Evolutionary conservation across 1,284 basidiomycete species (phyloP).

Genomic region (Malassezia sympodialis): DNA sequence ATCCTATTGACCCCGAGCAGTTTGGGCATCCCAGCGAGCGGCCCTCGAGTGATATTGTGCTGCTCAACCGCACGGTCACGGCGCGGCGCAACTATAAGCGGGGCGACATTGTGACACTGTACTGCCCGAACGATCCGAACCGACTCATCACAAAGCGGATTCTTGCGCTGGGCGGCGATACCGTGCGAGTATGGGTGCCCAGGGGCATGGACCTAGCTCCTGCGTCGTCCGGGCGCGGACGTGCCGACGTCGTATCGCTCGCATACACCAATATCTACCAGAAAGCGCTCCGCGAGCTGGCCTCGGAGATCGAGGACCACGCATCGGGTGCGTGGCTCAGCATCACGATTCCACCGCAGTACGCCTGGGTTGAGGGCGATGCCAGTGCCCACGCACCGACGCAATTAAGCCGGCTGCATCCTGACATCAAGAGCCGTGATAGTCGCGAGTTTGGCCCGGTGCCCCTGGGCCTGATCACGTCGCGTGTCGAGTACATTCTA

Average conservation of each 20-base stretch:
- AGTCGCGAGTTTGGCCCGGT: constrained; percentile 40
- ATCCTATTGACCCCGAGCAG: background rate
- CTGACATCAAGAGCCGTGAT: constrained; percentile 17
- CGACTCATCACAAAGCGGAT: constrained; percentile 53
- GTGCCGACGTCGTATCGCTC: constrained; percentile 3
- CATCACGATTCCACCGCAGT: constrained; percentile 32
- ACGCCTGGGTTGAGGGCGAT: constrained; percentile 55
- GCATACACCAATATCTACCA: constrained; percentile 15
- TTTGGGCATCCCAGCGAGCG: constrained; percentile 37
- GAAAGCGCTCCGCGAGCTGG: constrained; percentile 1
- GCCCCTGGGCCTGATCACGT: constrained; percentile 50
- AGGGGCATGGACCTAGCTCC: constrained; percentile 9
- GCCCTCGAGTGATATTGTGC: constrained; percentile 53
- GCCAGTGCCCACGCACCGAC: constrained; percentile 37
- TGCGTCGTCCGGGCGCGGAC: constrained; percentile 25
- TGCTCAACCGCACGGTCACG: constrained; percentile 51
- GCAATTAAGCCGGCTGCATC: background rate
- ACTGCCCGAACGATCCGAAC: constrained; percentile 51
- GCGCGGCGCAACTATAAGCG: constrained; percentile 41
- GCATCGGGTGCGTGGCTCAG: constrained; percentile 20
- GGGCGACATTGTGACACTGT: constrained; percentile 53
- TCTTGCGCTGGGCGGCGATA: constrained; percentile 53
- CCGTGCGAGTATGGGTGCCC: constrained; percentile 48
- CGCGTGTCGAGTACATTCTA: constrained; percentile 49
- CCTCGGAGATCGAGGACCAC: constrained; percentile 4